A percentile compares a stretch with the other conserved stretches of the same genome.
phyloP scores from a whole-genome alignment of 768 basidiomycete genomes.

The Termitomyces sp. region DNA sequence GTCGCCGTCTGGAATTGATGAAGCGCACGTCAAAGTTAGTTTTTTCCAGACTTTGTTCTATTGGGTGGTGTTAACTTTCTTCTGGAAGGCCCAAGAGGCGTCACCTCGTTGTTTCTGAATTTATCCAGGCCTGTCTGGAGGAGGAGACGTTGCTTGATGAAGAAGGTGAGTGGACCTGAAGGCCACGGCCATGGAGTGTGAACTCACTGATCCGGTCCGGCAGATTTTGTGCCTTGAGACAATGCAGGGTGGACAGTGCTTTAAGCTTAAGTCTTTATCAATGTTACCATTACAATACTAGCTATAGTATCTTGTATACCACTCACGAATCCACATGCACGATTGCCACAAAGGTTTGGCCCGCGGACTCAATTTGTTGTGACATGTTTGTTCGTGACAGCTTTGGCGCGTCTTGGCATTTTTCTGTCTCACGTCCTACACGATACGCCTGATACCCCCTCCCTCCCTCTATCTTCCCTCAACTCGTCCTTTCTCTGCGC shows the following conservation, averaged over 20 bases:
- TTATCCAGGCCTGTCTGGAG: conserved; percentile 74
- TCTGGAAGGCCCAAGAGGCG: conserved; percentile 70
- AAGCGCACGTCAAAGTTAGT: conserved; percentile 67
- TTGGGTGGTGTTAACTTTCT: conserved; percentile 7
- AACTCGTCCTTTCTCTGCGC: neutral
- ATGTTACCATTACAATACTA: neutral
- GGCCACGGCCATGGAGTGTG: neutral
- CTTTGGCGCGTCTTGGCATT: conserved; percentile 10
- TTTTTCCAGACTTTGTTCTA: neutral
- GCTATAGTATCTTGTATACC: neutral
- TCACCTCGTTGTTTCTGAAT: conserved; percentile 73
- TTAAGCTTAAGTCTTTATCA: neutral
- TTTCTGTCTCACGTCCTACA: conserved; percentile 7
- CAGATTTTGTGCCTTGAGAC: conserved; percentile 23
- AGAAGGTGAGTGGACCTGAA: conserved; percentile 55
- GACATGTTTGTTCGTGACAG: conserved; percentile 5
- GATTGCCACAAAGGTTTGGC: neutral
- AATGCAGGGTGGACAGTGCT: neutral
- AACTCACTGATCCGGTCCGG: neutral
- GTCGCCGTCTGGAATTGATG: conserved; percentile 65
- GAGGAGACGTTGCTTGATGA: conserved; percentile 82
- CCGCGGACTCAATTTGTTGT: conserved; percentile 1
- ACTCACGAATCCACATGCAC: neutral
- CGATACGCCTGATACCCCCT: conserved; percentile 4
- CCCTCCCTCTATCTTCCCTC: neutral